Base-by-base conservation (phyloP, 768 basidiomycete species). In the Tulasnella calospora region DNA sequence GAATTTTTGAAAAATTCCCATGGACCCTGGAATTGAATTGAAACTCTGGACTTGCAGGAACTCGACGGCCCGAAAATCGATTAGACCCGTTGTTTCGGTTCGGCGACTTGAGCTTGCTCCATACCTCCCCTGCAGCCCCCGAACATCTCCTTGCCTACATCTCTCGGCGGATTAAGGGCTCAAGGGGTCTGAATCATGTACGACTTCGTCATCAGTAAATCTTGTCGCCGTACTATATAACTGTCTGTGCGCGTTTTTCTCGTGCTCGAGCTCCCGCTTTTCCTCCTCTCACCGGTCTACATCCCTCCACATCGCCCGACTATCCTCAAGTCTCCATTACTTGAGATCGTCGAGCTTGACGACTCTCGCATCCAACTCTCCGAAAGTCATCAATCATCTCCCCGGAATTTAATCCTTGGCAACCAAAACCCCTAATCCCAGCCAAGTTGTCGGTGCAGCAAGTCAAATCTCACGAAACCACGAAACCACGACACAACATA, bases 81-180 rank as follows among this genome's bases (percentile, higher is more conserved):
- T 2, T 33, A 13, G 61, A 33, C 61, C 61, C 61, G 15, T 33
- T 67, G 61, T 67, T 13, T 67, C 61, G 61, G 61, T 33, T 27
- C 61, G 61, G 61, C 30, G 61, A 67, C 61, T 67, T 67, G 7
- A 3, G 61, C n/a, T 7, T 57, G 2, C 23, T 7, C 27, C 61
- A 67, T 33, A 30, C 27, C 5, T 3, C 30, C 61, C 9, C n/a
- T 57, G 41, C 55, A 57, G 33, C 61, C 61, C 33, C 23, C 61
- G 33, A 27, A 51, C 2, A 23, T 51, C 47, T 51, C 47, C 47
- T 23, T 51, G 23, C 61, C 27, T 30, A 27, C 61, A 27, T 67
- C 61, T 67, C 61, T 67, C 61, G 61, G 61, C 61, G 61, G 61
- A 67, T 33, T 67, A 67, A 67, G 61, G 61, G 61, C 27, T 67